Base-by-base conservation (phyloP, 306 rosid species). In the Aeschynomene evenia region DNA sequence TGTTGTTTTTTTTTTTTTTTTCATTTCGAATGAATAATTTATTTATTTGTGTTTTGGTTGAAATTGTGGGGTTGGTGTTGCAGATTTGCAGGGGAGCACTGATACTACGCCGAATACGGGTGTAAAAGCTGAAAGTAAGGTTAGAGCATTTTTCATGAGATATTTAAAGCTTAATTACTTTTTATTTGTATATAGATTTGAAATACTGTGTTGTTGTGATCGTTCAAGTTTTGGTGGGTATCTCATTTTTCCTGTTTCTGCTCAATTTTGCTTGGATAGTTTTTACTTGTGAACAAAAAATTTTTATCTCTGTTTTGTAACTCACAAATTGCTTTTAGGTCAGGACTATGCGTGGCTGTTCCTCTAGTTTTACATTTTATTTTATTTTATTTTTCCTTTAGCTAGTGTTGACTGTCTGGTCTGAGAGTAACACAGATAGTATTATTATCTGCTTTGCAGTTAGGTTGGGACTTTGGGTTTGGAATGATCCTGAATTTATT, bases 121-220 rank as follows among this genome's bases (percentile, higher is more conserved):
- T 59, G 85, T 16, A 57, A 70, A 77, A 79, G 83, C 61, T 60
- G 86, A 74, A 79, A 74, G 73, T 57, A 67, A 86, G 90, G 96
- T 93, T 31, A 81, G 91, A 68, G 71, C 68, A 70, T 80, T 70
- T 73, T n/a, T 79, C 8, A 3, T 64, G 39, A 22, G 6, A 15
- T 36, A 0, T 50, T 68, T 63, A 31, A 22, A 6, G 5, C 19
- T 6, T 45, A n/a, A 45, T 16, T 45, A 15, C 15, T 15, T 43
- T 21, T 45, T 10, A 21, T 22, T 63, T 70, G 9, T 57, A 14
- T 45, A 8, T 21, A 40, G 9, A 20, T 66, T 61, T 50, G 34
- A 2, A 34, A 21, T 19, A 6, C 16, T 29, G 46, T 52, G 70
- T 60, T 42, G 4, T 1, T 34, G 63, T 59, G 42, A 57, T 70